These are phyloP conservation scores for Ceratocystis cubensis DNA, from an alignment of 2,329 filamentous ascomycete genomes.

Conservation along the genomic window DNA sequence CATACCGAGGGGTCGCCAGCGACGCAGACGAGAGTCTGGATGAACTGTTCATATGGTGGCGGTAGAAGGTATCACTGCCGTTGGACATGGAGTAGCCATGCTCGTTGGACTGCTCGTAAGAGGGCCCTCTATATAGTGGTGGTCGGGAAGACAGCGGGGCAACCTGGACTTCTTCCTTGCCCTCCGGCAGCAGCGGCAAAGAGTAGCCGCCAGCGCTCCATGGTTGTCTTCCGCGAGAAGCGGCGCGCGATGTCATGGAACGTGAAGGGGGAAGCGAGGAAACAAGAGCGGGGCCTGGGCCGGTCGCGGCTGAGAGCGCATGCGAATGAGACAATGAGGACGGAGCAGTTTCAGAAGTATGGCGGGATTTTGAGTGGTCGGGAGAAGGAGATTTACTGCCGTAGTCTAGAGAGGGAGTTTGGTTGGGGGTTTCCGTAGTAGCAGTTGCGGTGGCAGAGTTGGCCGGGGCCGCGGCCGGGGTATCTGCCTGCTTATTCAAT, in stretches of 20 bases:
- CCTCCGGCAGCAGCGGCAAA: slow-evolving; percentile 33
- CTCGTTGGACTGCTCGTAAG: slow-evolving; percentile 20
- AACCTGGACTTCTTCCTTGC: slow-evolving; percentile 26
- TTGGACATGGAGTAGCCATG: slow-evolving; percentile 23
- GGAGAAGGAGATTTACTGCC: slow-evolving; percentile 27
- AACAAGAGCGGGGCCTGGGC: slow-evolving; percentile 8
- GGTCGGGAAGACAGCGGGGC: slow-evolving; percentile 17
- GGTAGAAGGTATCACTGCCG: slow-evolving; percentile 23
- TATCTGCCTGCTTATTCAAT: slow-evolving; percentile 18
- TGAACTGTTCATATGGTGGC: slow-evolving; percentile 24
- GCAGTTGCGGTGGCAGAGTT: background rate
- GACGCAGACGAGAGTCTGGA: slow-evolving; percentile 21
- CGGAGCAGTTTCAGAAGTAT: slow-evolving; percentile 18
- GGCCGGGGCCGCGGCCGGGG: background rate
- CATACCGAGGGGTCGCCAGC: slow-evolving; percentile 21
- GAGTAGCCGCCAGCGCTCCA: slow-evolving; percentile 42
- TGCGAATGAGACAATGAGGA: slow-evolving; percentile 4
- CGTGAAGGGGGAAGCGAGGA: slow-evolving; percentile 11
- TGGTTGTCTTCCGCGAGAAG: slow-evolving; percentile 28
- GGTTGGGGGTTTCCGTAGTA: slow-evolving; percentile 14
- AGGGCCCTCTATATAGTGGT: slow-evolving; percentile 17
- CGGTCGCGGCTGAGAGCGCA: slow-evolving; percentile 5
- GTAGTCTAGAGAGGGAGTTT: slow-evolving; percentile 19
- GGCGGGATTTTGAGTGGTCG: slow-evolving; percentile 23
- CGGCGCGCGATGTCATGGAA: slow-evolving; percentile 24